Percentiles rank a stretch among this genome's conserved stretches.
Conservation (phyloP, 2,329 filamentous ascomycete species). For the Fusarium solani-melongenae region DNA sequence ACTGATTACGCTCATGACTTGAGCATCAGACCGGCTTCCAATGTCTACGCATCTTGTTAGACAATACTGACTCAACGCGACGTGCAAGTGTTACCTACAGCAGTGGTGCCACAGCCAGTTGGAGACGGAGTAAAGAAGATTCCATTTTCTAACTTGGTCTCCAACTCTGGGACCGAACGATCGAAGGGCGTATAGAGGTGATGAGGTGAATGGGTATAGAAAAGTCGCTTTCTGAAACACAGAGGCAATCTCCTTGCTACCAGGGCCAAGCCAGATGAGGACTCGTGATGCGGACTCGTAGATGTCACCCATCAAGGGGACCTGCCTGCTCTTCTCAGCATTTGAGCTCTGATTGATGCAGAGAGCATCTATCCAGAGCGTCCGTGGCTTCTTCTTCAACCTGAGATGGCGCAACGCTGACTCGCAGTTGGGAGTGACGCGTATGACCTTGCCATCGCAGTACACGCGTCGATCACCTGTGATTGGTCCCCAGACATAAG, state of each 20-base stretch:
- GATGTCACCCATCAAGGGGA: conserved; percentile 36
- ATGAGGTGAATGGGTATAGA: conserved; percentile 50
- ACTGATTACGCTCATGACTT: conserved; percentile 21
- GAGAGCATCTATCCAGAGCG: conserved; percentile 42
- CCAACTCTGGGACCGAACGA: conserved; percentile 22
- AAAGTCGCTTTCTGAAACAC: conserved; percentile 13
- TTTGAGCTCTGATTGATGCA: conserved; percentile 39
- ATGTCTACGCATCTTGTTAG: neutral
- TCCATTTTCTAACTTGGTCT: conserved; percentile 29
- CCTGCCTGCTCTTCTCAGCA: conserved; percentile 35
- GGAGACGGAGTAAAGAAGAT: conserved; percentile 12
- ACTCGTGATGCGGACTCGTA: conserved; percentile 38
- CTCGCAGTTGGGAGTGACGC: conserved; percentile 29
- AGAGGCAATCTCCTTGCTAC: conserved; percentile 13
- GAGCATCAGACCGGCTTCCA: conserved; percentile 11
- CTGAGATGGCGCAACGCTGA: conserved; percentile 27
- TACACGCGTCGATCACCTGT: conserved; percentile 13
- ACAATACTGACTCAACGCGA: no score
- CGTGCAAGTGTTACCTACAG: neutral
- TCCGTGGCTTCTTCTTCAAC: neutral
- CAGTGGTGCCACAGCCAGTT: conserved; percentile 27
- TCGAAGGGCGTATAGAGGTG: conserved; percentile 17
- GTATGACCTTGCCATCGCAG: conserved; percentile 24
- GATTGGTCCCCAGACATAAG: conserved; percentile 35
- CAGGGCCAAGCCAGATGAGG: conserved; percentile 38